Base-by-base conservation (phyloP, 352 stramenopile species). In the Thalassiosira sp. region DNA sequence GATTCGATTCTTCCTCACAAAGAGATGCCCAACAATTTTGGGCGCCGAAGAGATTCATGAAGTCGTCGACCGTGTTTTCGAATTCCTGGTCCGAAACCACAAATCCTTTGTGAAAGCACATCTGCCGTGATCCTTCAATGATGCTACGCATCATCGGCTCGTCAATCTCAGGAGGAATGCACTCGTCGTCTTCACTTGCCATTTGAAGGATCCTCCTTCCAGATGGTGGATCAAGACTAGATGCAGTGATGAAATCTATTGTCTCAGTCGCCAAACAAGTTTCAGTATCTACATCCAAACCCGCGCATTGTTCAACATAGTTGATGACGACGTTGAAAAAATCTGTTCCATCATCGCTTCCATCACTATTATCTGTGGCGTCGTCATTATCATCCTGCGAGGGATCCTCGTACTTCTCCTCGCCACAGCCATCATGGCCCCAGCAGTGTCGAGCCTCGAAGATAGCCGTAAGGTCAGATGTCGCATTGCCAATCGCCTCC, bases 221-320 rank as follows among this genome's bases (percentile, higher is more conserved):
- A 58, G 40, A 31, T 42, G 49, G n/a, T 11, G 61, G 0, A 16
- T 13, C 5, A 24, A 24, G 27, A 18, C 35, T 20, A 25, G 31
- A 48, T 45, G 53, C 31, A 15, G 35, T 31, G 20, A 82, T 31
- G 1, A 31, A 27, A 51, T 72, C 27, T 20, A 82, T 53, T 48
- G 73, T 65, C 11, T 20, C 54, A 16, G 20, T 46, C 5, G 42
- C 60, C 24, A 81, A 46, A 25, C 72, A 81, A 40, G 56, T 63
- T 33, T 62, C 42, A 0, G 27, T 42, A 28, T 74, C 59, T 3
- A 81, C 18, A 28, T 62, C 43, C 7, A 81, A 28, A 2, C 31
- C 35, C 5, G 73, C 27, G 24, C 73, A 82, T 64, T 82, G 20
- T 43, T 77, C 59, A 16, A 82, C 52, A 25, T 73, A 82, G 18